Conservation (phyloP, 495 filamentous ascomycete species). For the Tuber calosporum region DNA sequence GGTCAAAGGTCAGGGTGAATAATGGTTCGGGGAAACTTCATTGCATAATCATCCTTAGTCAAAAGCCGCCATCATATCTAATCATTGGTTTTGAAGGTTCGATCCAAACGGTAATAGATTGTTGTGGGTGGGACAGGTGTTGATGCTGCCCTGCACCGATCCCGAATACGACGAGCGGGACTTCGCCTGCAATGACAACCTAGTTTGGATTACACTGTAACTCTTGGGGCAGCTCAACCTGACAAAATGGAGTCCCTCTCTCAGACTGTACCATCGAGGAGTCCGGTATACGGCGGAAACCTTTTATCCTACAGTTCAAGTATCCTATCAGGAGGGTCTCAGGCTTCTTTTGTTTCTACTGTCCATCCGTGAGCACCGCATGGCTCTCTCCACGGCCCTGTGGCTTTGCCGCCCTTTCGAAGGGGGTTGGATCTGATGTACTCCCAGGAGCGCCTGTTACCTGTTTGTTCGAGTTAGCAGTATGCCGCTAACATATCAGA, state of each 20-base stretch:
- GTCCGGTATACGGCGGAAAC: background rate
- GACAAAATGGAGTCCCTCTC: background rate
- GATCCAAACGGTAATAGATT: background rate
- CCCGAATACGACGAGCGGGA: background rate
- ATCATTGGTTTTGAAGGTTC: background rate
- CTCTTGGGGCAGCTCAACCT: background rate
- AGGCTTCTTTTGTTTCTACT: background rate
- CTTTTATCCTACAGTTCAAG: background rate
- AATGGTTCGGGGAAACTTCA: no score
- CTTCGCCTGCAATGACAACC: background rate
- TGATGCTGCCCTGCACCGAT: background rate
- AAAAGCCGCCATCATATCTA: no score
- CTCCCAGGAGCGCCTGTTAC: slow-evolving; percentile 9
- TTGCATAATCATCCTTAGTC: no score
- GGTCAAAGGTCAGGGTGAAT: no score
- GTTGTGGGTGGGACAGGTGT: background rate
- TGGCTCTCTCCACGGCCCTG: background rate
- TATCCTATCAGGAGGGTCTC: background rate
- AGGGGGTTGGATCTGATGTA: background rate
- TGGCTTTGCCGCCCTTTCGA: slow-evolving; percentile 7
- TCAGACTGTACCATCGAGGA: background rate
- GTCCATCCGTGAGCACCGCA: background rate
- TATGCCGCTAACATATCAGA: background rate
- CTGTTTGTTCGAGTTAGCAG: slow-evolving; percentile 5
- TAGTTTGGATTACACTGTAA: background rate